Conservation (phyloP, 768 basidiomycete species). For the Mycena albidolilacea region DNA sequence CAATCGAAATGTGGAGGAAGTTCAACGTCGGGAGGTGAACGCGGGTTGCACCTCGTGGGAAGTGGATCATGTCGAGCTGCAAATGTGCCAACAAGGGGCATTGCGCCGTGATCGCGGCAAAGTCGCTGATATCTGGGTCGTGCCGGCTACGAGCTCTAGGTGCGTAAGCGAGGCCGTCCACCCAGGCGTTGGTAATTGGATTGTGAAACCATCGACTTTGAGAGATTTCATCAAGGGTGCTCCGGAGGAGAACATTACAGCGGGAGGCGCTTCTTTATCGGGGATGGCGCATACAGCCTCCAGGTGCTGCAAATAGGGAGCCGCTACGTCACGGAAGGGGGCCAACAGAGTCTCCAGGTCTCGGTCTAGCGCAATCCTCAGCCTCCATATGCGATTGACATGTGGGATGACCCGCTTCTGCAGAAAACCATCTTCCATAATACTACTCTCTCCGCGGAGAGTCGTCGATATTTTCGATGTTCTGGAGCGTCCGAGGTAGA, state of each 20-base stretch:
- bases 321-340: background rate
- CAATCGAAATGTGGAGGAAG: background rate
- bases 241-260: background rate
- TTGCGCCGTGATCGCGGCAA: background rate
- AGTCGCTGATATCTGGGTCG: background rate
- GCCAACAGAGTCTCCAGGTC: background rate
- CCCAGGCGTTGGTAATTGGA: background rate
- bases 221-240: background rate
- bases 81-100: conserved; percentile 4
- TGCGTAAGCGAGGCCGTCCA: background rate
- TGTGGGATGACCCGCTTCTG: background rate
- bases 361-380: background rate
- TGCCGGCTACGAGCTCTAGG: background rate
- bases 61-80: background rate
- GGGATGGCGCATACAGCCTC: background rate
- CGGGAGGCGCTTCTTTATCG: background rate
- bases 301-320: background rate
- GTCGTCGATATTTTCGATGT: background rate
- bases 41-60: background rate
- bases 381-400: background rate
- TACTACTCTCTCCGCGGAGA: background rate
- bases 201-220: background rate
- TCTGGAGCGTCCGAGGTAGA: background rate
- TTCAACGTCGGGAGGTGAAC: background rate
- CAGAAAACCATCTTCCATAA: background rate